Evolutionary conservation across 2,329 filamentous ascomycete species (phyloP), one percentile per base, ranked within the genome.

Genomic region (Pseudogymnoascus sp.): DNA sequence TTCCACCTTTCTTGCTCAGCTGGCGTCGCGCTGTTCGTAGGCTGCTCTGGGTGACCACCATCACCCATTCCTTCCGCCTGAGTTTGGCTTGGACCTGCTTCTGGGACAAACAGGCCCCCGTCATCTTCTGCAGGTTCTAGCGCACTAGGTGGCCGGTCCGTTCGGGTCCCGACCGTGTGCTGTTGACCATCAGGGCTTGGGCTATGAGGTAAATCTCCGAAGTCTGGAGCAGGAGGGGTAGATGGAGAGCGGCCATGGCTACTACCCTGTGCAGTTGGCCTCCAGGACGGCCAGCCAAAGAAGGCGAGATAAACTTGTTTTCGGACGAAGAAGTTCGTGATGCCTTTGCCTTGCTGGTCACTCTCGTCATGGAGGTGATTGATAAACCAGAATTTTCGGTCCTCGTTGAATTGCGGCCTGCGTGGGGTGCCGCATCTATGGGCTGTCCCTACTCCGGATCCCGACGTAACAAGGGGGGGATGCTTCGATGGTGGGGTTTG

Each of bases 261-360:
- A 42, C 16, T 2, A 42, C 39, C 39, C 39, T 42, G 8, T 1
- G 7, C 16, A 42, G 39, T 18, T 3, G 39, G 16, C 39, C 39
- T 18, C 39, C 3, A 42, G 39, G n/a, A 23, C 34, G 51, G 63
- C 61, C 21, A 63, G 2, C 65, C 62, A 61, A 67, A 65, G 45
- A 67, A 67, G 40, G 63, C 63, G 45, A 66, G 59, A 45, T 67
- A 68, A 23, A 65, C 59, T 16, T 57, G 66, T 64, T 61, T 63
- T 23, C 21, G 21, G n/a, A 66, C 42, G 64, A 68, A 68, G 60
- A 66, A 64, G 21, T 63, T 65, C 37, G 63, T 66, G 40, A 67
- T 64, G 14, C 63, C 34, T n/a, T 63, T 39, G 14, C 63, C 61
- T 29, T 62, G 36, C 21, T 67, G 36, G 6, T 64, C 6, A 10